Evolutionary conservation across 2,329 filamentous ascomycete species (phyloP), one percentile per base, ranked within the genome.

Genomic region (Pestalotiopsis sp.): DNA sequence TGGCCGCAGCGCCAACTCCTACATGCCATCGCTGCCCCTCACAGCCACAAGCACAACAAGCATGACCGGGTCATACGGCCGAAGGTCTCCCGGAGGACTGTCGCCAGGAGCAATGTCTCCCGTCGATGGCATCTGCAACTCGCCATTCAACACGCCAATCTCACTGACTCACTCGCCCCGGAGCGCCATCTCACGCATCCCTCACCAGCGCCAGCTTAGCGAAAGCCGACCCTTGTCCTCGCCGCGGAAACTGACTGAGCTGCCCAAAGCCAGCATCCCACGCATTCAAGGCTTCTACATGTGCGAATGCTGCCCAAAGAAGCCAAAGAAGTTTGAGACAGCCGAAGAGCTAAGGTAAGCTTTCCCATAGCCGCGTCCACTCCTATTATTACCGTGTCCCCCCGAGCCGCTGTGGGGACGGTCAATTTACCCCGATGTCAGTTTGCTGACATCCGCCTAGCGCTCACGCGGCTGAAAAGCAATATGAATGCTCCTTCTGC

Each of bases 221-320:
- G 80, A 81, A 60, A 79, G 72, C 41, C 78, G 79, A 49, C 77
- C 78, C 12, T 78, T 83, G 13, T 80, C 82, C 6, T 87, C 86
- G 60, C 85, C 87, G 1, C 83, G 86, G 40, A 87, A 86, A 72
- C 76, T 87, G 20, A 79, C 80, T 0, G 87, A 89, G 40, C 79
- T 85, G n/a, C 79, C 83, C 59, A 87, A 87, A 75, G 77, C 80
- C 14, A 78, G 76, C 45, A 77, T 80, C 4, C 78, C 84, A n/a
- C 87, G 87, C 74, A 79, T 88, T 31, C 85, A 87, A 68, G 85
- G 76, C 5, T 85, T 86, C 59, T 84, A 83, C 72, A 88, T 97
- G 82, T 98, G 95, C 81, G 94, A 97, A 76, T 98, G 95, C 80
- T 98, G 95, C 81, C 95, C 94, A 0, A 98, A 98, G 81, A 98